Conservation (phyloP, 768 basidiomycete genomes). For the Russula lepida region DNA sequence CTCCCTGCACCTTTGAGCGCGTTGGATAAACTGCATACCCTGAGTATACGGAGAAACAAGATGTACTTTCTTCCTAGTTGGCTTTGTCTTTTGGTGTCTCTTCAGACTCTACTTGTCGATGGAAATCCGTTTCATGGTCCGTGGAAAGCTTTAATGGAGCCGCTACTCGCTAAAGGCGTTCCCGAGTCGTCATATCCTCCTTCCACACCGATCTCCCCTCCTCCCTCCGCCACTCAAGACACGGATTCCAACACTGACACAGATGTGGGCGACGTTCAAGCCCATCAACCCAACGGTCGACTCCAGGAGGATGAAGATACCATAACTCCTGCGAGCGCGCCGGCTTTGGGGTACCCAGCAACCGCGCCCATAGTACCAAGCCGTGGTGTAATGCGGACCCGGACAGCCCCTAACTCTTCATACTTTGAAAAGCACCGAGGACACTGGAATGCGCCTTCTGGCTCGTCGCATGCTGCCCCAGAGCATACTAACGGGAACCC, state of each 20-base stretch:
- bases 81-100: slow-evolving; percentile 77
- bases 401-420: slow-evolving; percentile 58
- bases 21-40: slow-evolving; percentile 77
- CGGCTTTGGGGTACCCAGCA: slow-evolving; percentile 42
- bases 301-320: slow-evolving; percentile 68
- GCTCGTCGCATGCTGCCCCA: slow-evolving; percentile 4
- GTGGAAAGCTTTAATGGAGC: slow-evolving; percentile 84
- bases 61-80: slow-evolving; percentile 87
- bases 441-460: neutral
- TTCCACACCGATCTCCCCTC: slow-evolving; percentile 53
- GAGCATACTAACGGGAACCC: slow-evolving; percentile 17
- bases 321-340: slow-evolving; percentile 55
- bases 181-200: slow-evolving; percentile 56
- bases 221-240: slow-evolving; percentile 39
- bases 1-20: slow-evolving; percentile 67
- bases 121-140: slow-evolving; percentile 93
- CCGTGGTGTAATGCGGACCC: slow-evolving; percentile 44
- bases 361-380: slow-evolving; percentile 37
- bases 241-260: slow-evolving; percentile 42
- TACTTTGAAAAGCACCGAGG: slow-evolving; percentile 28
- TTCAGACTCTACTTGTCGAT: slow-evolving; percentile 88
- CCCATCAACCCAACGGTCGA: slow-evolving; percentile 30
- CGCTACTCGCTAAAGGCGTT: slow-evolving; percentile 60
- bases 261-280: slow-evolving; percentile 44
- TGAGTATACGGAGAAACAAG: slow-evolving; percentile 83